These are phyloP conservation scores for Sordaria brevicollis DNA, from an alignment of 495 filamentous ascomycete species.

Conservation along the genomic window DNA sequence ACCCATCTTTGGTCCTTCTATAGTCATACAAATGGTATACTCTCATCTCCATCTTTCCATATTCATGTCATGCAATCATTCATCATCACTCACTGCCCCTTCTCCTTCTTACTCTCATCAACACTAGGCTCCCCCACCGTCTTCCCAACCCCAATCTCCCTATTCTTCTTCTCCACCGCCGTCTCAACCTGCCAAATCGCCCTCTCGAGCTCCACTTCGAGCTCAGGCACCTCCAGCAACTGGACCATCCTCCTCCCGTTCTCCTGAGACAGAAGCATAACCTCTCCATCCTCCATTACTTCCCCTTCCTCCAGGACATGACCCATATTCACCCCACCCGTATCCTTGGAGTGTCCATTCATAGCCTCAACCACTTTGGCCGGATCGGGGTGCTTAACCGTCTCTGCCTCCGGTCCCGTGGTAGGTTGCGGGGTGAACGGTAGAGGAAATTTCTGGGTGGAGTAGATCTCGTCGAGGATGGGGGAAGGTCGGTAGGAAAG, in stretches of 20 bases:
- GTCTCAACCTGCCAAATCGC: slow-evolving; percentile 80
- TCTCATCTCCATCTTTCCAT: neutral
- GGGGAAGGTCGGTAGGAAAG: slow-evolving; percentile 51
- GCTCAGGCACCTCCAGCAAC: slow-evolving; percentile 65
- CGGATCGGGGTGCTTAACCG: slow-evolving; percentile 18
- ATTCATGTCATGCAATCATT: neutral
- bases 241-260: slow-evolving; percentile 55
- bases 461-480: slow-evolving; percentile 65
- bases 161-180: slow-evolving; percentile 45
- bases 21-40: neutral
- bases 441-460: slow-evolving; percentile 22
- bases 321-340: neutral
- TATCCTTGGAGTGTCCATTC: slow-evolving; percentile 7
- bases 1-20: neutral
- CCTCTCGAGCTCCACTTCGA: slow-evolving; percentile 80
- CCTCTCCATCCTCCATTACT: slow-evolving; percentile 37
- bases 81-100: slow-evolving; percentile 7
- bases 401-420: slow-evolving; percentile 3
- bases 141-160: slow-evolving; percentile 13
- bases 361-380: slow-evolving; percentile 1
- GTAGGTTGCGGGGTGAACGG: slow-evolving; percentile 19
- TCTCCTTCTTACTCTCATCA: slow-evolving; percentile 12
- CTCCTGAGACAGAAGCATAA: slow-evolving; percentile 47
- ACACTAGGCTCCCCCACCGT: slow-evolving; percentile 1
- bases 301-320: neutral